phyloP scores from a whole-genome alignment of 169 alveolate genomes.

The Ichthyophthirius multifiliis region DNA sequence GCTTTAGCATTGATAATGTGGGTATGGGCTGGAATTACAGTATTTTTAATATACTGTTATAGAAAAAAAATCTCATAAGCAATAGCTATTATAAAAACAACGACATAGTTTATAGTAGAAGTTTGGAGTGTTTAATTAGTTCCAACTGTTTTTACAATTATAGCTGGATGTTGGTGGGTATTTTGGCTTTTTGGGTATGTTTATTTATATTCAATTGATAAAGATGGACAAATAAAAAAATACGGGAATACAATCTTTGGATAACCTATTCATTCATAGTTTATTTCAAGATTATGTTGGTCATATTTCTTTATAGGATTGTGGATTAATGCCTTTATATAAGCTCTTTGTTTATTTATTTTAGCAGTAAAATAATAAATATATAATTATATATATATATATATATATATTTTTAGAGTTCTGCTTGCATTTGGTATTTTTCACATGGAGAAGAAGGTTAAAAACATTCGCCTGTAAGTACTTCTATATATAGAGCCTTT shows the following conservation, averaged over 20 bases:
- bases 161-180: slow-evolving; percentile 6
- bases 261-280: background rate
- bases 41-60: slow-evolving; percentile 26
- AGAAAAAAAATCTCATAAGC: slow-evolving; percentile 77
- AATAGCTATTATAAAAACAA: slow-evolving; percentile 53
- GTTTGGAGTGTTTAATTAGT: background rate
- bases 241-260: slow-evolving; percentile 29
- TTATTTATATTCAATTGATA: slow-evolving; percentile 28
- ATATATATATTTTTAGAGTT: slow-evolving; percentile 1
- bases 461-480: slow-evolving; percentile 64
- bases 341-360: slow-evolving; percentile 78
- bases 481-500: slow-evolving; percentile 67
- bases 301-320: slow-evolving; percentile 44
- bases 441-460: slow-evolving; percentile 45
- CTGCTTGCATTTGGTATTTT: slow-evolving; percentile 87
- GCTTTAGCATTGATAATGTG: background rate
- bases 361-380: slow-evolving; percentile 63
- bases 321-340: slow-evolving; percentile 83
- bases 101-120: background rate
- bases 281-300: slow-evolving; percentile 16
- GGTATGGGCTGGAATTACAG: background rate
- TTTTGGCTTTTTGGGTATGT: slow-evolving; percentile 1
- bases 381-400: background rate
- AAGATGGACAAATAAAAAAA: background rate
- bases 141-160: background rate